phyloP scores from a whole-genome alignment of 2,329 filamentous ascomycete species.

The Pseudocercospora eumusae region DNA sequence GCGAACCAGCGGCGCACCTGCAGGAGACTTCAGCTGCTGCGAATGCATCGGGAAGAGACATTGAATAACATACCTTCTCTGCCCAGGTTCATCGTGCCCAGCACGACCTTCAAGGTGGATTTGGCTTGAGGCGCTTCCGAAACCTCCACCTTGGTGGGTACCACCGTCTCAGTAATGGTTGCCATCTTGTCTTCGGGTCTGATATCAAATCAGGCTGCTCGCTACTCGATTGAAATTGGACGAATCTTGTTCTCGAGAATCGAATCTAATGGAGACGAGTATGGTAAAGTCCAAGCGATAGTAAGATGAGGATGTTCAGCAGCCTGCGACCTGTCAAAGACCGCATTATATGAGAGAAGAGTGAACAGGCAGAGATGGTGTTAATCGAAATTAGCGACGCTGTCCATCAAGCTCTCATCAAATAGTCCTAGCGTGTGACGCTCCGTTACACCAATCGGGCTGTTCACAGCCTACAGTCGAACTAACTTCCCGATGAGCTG shows the following conservation, averaged over 20 bases:
- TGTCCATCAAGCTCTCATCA: not conserved
- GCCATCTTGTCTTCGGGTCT: not conserved
- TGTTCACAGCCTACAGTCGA: not conserved
- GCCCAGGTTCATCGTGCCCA: slow-evolving; percentile 33
- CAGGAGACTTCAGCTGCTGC: not conserved
- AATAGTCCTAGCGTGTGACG: not conserved
- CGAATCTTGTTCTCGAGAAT: not conserved
- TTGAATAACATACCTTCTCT: slow-evolving; percentile 12
- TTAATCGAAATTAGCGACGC: slow-evolving; percentile 5
- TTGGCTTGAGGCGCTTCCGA: slow-evolving; percentile 15
- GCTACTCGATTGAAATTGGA: not conserved
- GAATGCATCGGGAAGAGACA: not conserved
- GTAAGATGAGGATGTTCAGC: slow-evolving; percentile 1
- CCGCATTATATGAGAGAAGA: slow-evolving; percentile 4
- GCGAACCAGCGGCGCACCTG: slow-evolving; percentile 17
- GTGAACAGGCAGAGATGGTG: not conserved
- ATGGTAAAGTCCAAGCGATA: slow-evolving; percentile 5
- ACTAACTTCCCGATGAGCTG: not conserved
- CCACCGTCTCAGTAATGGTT: slow-evolving; percentile 3
- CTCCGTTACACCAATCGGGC: slow-evolving; percentile 6
- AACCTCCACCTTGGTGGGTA: slow-evolving; percentile 1
- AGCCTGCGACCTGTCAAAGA: slow-evolving; percentile 3
- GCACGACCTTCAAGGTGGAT: slow-evolving; percentile 30
- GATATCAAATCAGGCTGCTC: not conserved
- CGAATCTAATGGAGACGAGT: slow-evolving; percentile 2